Conservation (phyloP, 345 rosid species). For the Lepidium aucheri region DNA sequence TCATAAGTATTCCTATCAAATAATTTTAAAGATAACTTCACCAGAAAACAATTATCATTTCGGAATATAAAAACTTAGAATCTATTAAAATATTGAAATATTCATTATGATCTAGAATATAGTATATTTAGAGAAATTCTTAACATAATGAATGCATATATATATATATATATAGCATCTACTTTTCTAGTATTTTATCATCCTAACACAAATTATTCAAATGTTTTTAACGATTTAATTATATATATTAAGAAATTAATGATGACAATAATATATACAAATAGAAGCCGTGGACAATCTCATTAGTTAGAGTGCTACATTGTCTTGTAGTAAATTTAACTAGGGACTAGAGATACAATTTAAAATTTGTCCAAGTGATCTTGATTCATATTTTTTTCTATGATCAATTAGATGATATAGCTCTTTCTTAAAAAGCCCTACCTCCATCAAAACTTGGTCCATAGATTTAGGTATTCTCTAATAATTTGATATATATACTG, state of each 20-base stretch:
- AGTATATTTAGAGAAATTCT: background rate
- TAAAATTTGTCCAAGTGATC: slow-evolving; percentile 3
- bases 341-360: slow-evolving; percentile 5
- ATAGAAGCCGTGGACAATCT: slow-evolving; percentile 9
- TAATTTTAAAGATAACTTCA: slow-evolving; percentile 12
- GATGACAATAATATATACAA: slow-evolving; percentile 4
- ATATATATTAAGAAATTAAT: background rate
- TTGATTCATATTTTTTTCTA: slow-evolving; percentile 5
- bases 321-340: slow-evolving; percentile 10
- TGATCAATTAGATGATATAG: slow-evolving; percentile 23
- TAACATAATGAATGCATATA: slow-evolving; percentile 3
- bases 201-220: too few relatives aligned
- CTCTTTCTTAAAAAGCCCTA: slow-evolving; percentile 18
- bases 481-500: slow-evolving; percentile 17
- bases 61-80: slow-evolving; percentile 2
- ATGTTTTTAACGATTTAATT: background rate
- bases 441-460: slow-evolving; percentile 28
- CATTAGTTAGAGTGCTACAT: slow-evolving; percentile 12
- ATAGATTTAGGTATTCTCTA: slow-evolving; percentile 9
- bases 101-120: slow-evolving; percentile 9
- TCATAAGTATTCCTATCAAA: background rate
- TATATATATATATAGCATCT: slow-evolving; percentile 2
- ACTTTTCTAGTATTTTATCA: background rate
- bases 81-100: background rate
- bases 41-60: slow-evolving; percentile 11